Evolutionary conservation across 192 early-diverging fungal genomes (phyloP), one percentile per base, ranked within the genome.

Genomic region (Coemansia sp.): DNA sequence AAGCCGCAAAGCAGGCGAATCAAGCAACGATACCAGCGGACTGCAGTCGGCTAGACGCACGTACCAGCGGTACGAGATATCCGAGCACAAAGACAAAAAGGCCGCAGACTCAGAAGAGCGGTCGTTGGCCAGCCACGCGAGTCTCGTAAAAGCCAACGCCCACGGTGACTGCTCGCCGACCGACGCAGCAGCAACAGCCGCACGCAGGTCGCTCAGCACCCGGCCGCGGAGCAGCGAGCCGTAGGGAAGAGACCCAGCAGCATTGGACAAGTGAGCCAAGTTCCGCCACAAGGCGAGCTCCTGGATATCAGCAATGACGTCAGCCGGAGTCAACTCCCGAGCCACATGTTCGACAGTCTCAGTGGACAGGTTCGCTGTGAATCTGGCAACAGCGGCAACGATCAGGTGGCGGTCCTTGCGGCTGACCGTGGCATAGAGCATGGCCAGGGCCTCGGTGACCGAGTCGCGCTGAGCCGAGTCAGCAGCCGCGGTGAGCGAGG

Each of bases 381-480:
- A 82, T 13, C 62, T 23, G 2, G 30, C 53, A 1, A 82, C 65
- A 0, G 75, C 80, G 4, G 49, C 63, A 21, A 74, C 68, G 3
- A 82, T 68, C 23, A 72, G 72, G n/a, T 68, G 68, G 13, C 66
- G 69, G 68, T 72, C 64, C 40, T 63, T 77, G 62, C 71, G 77
- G 30, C 67, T 32, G 2, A 61, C 67, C 0, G 77, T 75, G 21
- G 82, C 77, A 30, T 78, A 76, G 13, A 84, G 76, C 73, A 79
- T 75, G 1, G 77, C 82, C 67, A 79, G 64, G 4, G 77, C 82
- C 68, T 84, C 82, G 6, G 70, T 64, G 1, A 68, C 69, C 1
- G 74, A 53, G 11, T 62, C 63, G n/a, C 66, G 64, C 59, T 21
- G n/a, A 30, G 44, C 64, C 7, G 26, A 42, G 19, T 50, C 30